These are phyloP conservation scores for Phaseolus coccineus DNA, from an alignment of 331 rosid species.

Conservation along the genomic window DNA sequence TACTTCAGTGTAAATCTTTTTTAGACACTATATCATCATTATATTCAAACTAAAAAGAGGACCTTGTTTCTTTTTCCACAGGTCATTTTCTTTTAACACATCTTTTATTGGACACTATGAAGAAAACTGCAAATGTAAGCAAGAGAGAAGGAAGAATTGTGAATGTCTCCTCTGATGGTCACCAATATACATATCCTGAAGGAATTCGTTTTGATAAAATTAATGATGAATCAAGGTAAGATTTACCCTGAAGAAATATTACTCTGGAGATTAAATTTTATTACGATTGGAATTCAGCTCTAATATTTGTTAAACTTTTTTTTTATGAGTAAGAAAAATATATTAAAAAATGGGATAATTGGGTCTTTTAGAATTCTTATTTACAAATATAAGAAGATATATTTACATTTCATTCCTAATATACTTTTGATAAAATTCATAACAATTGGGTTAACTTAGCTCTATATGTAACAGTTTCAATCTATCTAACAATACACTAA, in stretches of 20 bases:
- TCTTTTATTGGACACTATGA: slow-evolving; percentile 76
- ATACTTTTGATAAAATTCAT: too few species aligned
- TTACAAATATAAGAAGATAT: too few species aligned
- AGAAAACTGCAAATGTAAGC: slow-evolving; percentile 64
- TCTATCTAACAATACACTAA: too few species aligned
- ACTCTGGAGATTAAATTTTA: background rate
- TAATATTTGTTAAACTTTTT: background rate
- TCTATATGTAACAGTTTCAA: too few species aligned
- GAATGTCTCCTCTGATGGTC: slow-evolving; percentile 73
- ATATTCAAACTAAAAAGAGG: background rate
- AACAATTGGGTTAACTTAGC: too few species aligned
- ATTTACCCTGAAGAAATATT: background rate
- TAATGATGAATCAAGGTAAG: slow-evolving; percentile 71
- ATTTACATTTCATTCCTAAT: too few species aligned
- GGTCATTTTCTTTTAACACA: slow-evolving; percentile 83
- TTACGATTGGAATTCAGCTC: background rate
- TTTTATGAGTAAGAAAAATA: too few species aligned
- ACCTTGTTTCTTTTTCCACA: slow-evolving; percentile 31
- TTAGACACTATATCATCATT: too few species aligned
- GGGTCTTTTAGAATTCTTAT: too few species aligned
- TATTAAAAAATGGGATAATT: too few species aligned
- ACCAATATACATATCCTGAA: slow-evolving; percentile 57
- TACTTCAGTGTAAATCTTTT: background rate
- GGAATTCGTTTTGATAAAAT: slow-evolving; percentile 69
- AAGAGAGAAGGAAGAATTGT: slow-evolving; percentile 75